Conservation (phyloP, 2,329 filamentous ascomycete species). For the Penicillium sp. region DNA sequence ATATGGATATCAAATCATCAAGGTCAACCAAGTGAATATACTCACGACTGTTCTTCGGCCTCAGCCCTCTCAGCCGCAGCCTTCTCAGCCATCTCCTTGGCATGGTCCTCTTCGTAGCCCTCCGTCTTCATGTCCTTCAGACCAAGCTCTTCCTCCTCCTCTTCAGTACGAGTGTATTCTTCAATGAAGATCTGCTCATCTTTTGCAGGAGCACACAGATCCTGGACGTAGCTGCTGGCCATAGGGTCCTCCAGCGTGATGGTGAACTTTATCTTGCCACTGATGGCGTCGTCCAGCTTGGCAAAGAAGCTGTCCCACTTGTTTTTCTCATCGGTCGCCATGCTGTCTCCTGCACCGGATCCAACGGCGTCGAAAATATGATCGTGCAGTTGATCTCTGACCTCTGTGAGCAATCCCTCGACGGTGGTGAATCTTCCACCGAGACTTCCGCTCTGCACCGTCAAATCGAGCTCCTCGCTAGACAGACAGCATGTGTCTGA, state of each 20-base stretch:
- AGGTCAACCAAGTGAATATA: slow-evolving; percentile 7
- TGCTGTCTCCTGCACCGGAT: slow-evolving; percentile 70
- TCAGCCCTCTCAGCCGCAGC: slow-evolving; percentile 4
- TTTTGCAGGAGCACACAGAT: slow-evolving; percentile 69
- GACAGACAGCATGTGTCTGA: slow-evolving; percentile 84
- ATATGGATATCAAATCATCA: slow-evolving; percentile 17
- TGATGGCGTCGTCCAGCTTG: slow-evolving; percentile 70
- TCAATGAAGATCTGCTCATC: slow-evolving; percentile 78
- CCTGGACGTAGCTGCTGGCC: slow-evolving; percentile 90
- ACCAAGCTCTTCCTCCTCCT: slow-evolving; percentile 91
- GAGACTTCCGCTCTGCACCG: slow-evolving; percentile 67
- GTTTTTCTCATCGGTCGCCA: slow-evolving; percentile 59
- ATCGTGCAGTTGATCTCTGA: slow-evolving; percentile 79
- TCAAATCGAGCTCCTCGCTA: slow-evolving; percentile 78
- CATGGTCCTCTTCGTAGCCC: slow-evolving; percentile 64
- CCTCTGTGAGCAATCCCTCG: slow-evolving; percentile 86
- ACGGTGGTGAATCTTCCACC: slow-evolving; percentile 96
- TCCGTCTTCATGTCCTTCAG: slow-evolving; percentile 90
- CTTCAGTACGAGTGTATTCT: slow-evolving; percentile 79
- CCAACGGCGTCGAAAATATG: slow-evolving; percentile 78
- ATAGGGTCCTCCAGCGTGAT: slow-evolving; percentile 82
- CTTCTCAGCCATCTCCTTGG: slow-evolving; percentile 14
- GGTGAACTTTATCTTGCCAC: slow-evolving; percentile 73
- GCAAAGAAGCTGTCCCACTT: slow-evolving; percentile 81
- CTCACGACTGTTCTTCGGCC: slow-evolving; percentile 27